Conservation (phyloP, 108 stramenopile genomes). For the Nitzschia putrida region DNA sequence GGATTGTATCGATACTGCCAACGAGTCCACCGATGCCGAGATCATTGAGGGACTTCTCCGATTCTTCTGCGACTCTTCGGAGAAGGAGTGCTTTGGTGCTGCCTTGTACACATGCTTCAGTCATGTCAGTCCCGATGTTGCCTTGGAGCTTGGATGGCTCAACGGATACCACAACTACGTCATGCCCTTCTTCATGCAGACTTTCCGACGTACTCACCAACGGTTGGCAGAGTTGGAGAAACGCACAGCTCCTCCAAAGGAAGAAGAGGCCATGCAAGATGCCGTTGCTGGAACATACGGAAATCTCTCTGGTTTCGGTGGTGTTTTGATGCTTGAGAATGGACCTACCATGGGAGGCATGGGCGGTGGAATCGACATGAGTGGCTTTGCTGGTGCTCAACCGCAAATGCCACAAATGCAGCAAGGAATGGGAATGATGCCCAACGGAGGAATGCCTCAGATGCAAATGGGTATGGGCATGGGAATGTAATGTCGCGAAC, state of each 20-base stretch:
- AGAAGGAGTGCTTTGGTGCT: slow-evolving; percentile 98
- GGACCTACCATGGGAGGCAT: slow-evolving; percentile 31
- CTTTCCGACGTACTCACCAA: slow-evolving; percentile 86
- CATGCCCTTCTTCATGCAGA: slow-evolving; percentile 99
- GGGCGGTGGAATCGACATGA: slow-evolving; percentile 75
- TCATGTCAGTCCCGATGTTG: slow-evolving; percentile 96
- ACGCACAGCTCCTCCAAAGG: slow-evolving; percentile 88
- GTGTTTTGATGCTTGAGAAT: slow-evolving; percentile 80
- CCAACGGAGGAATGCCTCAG: slow-evolving; percentile 30
- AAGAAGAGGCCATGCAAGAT: slow-evolving; percentile 76
- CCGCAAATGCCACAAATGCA: slow-evolving; percentile 36
- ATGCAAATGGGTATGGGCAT: slow-evolving; percentile 35
- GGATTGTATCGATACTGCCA: slow-evolving; percentile 99
- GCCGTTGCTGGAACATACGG: slow-evolving; percentile 81
- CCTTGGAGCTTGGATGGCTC: slow-evolving; percentile 98
- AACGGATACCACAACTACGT: slow-evolving; percentile 96
- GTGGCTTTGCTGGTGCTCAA: slow-evolving; percentile 55
- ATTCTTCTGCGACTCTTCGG: slow-evolving; percentile 97
- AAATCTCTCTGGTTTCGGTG: slow-evolving; percentile 73
- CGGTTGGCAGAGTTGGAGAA: slow-evolving; percentile 87
- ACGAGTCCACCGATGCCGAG: slow-evolving; percentile 88
- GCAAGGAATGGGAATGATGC: slow-evolving; percentile 40
- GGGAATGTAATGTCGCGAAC: slow-evolving; percentile 27
- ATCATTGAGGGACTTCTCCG: slow-evolving; percentile 94
- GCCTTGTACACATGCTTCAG: slow-evolving; percentile 96